These are phyloP conservation scores for Saccharomycopsis capsularis DNA, from an alignment of 805 yeast genomes.

Conservation along the genomic window DNA sequence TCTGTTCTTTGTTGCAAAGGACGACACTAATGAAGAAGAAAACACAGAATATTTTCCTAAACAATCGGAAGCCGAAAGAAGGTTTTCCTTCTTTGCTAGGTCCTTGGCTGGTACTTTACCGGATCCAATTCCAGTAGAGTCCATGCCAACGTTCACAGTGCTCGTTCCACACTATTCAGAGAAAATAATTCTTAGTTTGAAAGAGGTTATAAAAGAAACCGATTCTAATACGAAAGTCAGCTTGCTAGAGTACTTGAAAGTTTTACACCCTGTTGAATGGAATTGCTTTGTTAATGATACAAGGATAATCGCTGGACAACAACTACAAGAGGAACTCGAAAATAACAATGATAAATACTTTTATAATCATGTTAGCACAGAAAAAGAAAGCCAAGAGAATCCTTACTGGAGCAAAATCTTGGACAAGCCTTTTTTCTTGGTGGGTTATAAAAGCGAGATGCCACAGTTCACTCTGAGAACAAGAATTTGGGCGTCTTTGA, in stretches of 20 bases:
- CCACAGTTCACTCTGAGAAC: slow-evolving; percentile 95
- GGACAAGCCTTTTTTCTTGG: slow-evolving; percentile 89
- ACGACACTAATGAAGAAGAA: slow-evolving; percentile 66
- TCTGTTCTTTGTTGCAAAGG: slow-evolving; percentile 95
- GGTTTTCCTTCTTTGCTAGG: slow-evolving; percentile 98
- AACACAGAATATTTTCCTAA: slow-evolving; percentile 92
- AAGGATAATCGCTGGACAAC: slow-evolving; percentile 89
- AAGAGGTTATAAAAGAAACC: slow-evolving; percentile 94
- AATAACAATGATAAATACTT: slow-evolving; percentile 30
- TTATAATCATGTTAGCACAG: slow-evolving; percentile 25
- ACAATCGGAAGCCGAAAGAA: slow-evolving; percentile 97
- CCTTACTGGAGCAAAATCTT: slow-evolving; percentile 16
- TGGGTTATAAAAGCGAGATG: slow-evolving; percentile 96
- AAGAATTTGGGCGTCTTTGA: slow-evolving; percentile 95
- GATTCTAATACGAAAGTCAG: slow-evolving; percentile 94
- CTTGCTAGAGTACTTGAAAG: slow-evolving; percentile 86
- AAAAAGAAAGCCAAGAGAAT: slow-evolving; percentile 37
- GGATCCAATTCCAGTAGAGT: slow-evolving; percentile 97
- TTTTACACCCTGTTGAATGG: slow-evolving; percentile 96
- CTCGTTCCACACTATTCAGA: slow-evolving; percentile 94
- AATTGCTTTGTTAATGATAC: slow-evolving; percentile 95
- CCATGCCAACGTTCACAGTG: slow-evolving; percentile 98
- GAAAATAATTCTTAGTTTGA: slow-evolving; percentile 80
- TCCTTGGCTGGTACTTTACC: slow-evolving; percentile 97
- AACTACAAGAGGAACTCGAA: slow-evolving; percentile 45